Evolutionary conservation across 2,329 filamentous ascomycete genomes (phyloP), one percentile per base, ranked within the genome.

Genomic region (Bisporella sp.): DNA sequence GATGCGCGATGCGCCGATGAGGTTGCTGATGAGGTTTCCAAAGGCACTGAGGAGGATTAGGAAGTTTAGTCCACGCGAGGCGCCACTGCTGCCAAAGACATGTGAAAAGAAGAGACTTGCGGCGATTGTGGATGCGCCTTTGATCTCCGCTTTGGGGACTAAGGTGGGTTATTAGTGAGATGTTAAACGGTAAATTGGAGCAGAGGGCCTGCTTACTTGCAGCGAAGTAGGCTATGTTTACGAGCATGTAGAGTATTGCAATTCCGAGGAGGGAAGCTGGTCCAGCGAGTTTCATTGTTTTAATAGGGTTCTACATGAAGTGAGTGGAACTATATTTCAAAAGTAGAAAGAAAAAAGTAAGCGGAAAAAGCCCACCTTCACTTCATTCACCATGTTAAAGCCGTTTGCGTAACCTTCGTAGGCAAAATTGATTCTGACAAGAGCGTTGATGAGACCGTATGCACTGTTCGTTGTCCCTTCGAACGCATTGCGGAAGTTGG

Each of bases 311-410:
- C 62, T 21, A 21, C 21, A 21, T 21, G 21, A 21, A 21, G 21
- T 21, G 21, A 21, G 21, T 21, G 21, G 21, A 21, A 21, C 21
- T 21, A 21, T 21, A 21, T 21, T 21, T 21, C 21, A 21, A 21
- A 21, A 2, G 3, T n/a, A 21, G 21, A 21, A 21, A n/a, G n/a
- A 21, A 21, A 21, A 21, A 21, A 21, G 21, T 21, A 21, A 21
- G 21, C 3, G 21, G 21, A 3, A 21, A 21, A 21, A 21, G 21
- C 21, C 21, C 3, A 21, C 21, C 21, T 73, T 74, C 56, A 82
- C 74, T 62, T 83, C 79, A 47, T 82, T 82, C 50, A 77, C 76
- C 5, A 84, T 71, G 52, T 80, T 79, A 64, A 82, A 82, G 0
- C 78, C 77, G 51, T 82, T 83, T n/a, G 70, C 66, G 53, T 74